These are phyloP conservation scores for Cyberlindnera samutprakarnensis DNA, from an alignment of 805 yeast genomes.

Conservation along the genomic window DNA sequence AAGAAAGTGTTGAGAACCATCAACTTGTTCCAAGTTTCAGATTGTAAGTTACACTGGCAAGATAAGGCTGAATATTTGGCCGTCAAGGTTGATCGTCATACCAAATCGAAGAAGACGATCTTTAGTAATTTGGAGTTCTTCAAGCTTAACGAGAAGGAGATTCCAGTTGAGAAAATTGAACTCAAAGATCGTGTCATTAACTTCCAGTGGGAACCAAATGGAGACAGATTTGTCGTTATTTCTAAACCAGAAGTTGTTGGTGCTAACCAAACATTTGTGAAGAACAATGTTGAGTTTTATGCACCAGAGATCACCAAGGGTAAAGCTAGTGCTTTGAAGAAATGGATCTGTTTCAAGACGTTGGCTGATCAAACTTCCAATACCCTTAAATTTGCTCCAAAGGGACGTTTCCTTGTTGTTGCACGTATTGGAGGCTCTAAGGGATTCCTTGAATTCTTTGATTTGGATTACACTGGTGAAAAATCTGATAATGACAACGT, in stretches of 20 bases:
- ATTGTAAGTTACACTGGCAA: conserved; percentile 92
- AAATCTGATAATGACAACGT: conserved; percentile 34
- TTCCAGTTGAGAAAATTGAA: conserved; percentile 93
- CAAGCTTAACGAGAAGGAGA: conserved; percentile 77
- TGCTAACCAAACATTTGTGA: conserved; percentile 55
- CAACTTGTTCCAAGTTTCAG: conserved; percentile 90
- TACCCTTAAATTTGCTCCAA: conserved; percentile 82
- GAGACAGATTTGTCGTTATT: conserved; percentile 79
- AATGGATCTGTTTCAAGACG: conserved; percentile 53
- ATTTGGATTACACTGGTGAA: conserved; percentile 76
- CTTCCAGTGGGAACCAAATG: conserved; percentile 94
- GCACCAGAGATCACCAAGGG: conserved; percentile 62
- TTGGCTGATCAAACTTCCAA: conserved; percentile 60
- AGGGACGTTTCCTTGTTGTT: conserved; percentile 74
- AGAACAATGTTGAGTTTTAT: conserved; percentile 68
- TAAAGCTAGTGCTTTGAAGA: conserved; percentile 34
- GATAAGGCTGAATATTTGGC: conserved; percentile 75
- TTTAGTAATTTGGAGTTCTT: conserved; percentile 91
- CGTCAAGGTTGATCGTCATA: conserved; percentile 94
- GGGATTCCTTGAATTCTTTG: conserved; percentile 80
- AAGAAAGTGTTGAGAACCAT: conserved; percentile 81
- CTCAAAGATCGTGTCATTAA: conserved; percentile 80
- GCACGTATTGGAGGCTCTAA: conserved; percentile 36
- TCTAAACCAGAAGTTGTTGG: conserved; percentile 46
- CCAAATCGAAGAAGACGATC: conserved; percentile 86